Evolutionary conservation across 2,329 filamentous ascomycete genomes (phyloP), one percentile per base, ranked within the genome.

Genomic region (Lasiodiplodia gonubiensis): DNA sequence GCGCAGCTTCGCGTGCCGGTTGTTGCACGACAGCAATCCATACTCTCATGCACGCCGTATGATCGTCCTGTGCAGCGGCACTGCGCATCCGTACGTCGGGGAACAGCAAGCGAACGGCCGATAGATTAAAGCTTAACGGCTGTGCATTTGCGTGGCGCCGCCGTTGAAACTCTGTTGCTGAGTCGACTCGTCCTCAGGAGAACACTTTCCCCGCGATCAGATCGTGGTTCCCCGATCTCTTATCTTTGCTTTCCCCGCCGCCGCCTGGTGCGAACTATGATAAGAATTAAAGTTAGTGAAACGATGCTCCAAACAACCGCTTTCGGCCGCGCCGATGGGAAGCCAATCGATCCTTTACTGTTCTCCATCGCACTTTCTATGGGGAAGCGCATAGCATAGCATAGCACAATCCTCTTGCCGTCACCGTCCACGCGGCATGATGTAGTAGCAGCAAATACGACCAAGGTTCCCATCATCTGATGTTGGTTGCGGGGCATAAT

Each of bases 1-100:
- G 37, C 23, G 30, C 55, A 46, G 25, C 57, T 21, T 49, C 57
- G 57, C 57, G 57, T 61, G 55, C 23, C 23, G 37, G 4, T 25
- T 14, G 39, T 61, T 49, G 59, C 46, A 51, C 59, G 37, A 23
- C 37, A 61, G 46, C 42, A 49, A 63, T n/a, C n/a, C n/a, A n/a
- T 49, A 12, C 11, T 33, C 30, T 8, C 30, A 33, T 33, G 30
- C 30, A 33, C 30, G 30, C 30, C 30, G 30, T 33, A 63, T n/a
- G 33, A 42, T 23, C 37, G 21, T n/a, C 33, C 27, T 59, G 39
- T 51, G n/a, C 46, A 27, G 27, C 39, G 42, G 21, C n/a, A 27
- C 27, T 14, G 12, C 18, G 42, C 30, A 25, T 37, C 30, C 46
- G 59, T 23, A 21, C 39, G 21, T 14, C 42, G 33, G 53, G 30